Evolutionary conservation across 352 stramenopile genomes (phyloP).

Genomic region (Pythium graminicola): DNA sequence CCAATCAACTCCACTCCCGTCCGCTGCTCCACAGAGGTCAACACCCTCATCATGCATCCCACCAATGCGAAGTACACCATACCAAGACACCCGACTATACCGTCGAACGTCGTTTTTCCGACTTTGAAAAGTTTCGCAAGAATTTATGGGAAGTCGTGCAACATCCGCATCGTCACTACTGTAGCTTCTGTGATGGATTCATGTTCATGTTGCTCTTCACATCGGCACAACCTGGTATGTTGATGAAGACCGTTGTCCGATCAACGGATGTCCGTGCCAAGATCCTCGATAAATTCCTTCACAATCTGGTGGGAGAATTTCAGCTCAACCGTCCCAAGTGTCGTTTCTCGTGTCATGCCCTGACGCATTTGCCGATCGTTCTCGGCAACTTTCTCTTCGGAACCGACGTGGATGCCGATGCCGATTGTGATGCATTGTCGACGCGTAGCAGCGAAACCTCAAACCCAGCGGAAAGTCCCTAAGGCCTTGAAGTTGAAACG

Average conservation of each 20-base stretch:
- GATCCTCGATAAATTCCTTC: constrained; percentile 46
- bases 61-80: too few species aligned
- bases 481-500: neutral
- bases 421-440: neutral
- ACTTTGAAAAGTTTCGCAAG: constrained; percentile 45
- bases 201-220: constrained; percentile 47
- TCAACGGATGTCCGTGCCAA: constrained; percentile 26
- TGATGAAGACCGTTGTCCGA: constrained; percentile 25
- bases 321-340: constrained; percentile 35
- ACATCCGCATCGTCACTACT: constrained; percentile 37
- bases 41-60: too few species aligned
- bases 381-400: constrained; percentile 22
- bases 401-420: neutral
- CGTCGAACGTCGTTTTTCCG: constrained; percentile 55
- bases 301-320: constrained; percentile 47
- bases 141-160: constrained; percentile 37
- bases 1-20: too few species aligned
- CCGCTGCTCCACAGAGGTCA: too few species aligned
- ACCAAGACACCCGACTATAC: too few species aligned
- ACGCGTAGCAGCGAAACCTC: neutral
- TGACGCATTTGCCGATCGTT: constrained; percentile 39
- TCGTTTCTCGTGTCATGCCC: constrained; percentile 36
- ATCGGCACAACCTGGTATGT: constrained; percentile 35
- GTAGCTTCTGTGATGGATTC: constrained; percentile 57
- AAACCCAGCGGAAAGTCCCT: neutral